Base-by-base conservation (phyloP, 768 basidiomycete genomes). In the Sporobolomyces pararoseus region DNA sequence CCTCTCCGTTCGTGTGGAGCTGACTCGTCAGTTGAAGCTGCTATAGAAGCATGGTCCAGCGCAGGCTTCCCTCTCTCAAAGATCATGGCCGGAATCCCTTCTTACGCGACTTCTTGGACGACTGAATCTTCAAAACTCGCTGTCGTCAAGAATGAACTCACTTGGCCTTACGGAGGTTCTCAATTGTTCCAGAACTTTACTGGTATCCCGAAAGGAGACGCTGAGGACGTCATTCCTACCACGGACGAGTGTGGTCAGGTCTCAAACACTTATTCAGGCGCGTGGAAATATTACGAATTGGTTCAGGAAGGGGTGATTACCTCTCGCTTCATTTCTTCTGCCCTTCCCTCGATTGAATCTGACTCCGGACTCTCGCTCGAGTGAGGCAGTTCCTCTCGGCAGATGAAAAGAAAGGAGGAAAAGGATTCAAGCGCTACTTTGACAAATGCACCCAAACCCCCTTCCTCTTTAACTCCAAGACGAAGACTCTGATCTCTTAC, bases 1-100 rank as follows among this genome's bases (percentile, higher is more conserved):
- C 92, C 94, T 1, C 82, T 97, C 57, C 84, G 82, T 73, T 83
- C 93, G 77, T 85, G 80, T 9, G 93, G 91, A 79, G 79, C 82
- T 25, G 89, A 89, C 79, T 86, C 87, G 31, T 93, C 85, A 78
- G 91, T 89, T 23, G 84, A 84, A 47, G 83, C 86, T 1, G 88
- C 86, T 4, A 84, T 86, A 71, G 78, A 84, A 21, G 82, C 85
- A 1, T 97, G 92, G 92, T 87, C 85, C 4, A 65, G 78, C 0
- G 89, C 91, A 12, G 88, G 89, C 7, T 89, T 97, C 79, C 87
- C 89, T 16, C 79, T 85, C 3, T 78, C 78, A 51, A 82, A 93
- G 80, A 82, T 95, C 63, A 85, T 90, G n/a, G 86, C 96, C 14
- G 49, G 58, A 5, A 29, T 66, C 49, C 58, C 58, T n/a, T 35